phyloP scores from a whole-genome alignment of 768 basidiomycete genomes.

The Psilocybe tampanensis region DNA sequence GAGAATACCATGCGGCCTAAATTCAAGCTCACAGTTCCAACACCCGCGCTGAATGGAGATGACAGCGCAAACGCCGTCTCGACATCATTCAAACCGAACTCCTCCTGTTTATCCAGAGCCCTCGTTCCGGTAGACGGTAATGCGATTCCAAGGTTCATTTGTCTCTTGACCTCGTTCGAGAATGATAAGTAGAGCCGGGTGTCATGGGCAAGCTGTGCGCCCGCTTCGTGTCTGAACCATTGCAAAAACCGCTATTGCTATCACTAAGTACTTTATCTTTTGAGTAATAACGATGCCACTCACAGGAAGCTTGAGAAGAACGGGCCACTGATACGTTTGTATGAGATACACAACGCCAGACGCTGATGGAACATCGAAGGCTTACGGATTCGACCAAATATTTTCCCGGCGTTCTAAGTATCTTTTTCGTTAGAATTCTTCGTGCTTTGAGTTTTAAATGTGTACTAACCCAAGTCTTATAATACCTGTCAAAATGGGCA shows the following conservation, averaged over 20 bases:
- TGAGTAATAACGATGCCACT: too few species aligned
- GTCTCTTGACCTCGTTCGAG: slow-evolving; percentile 24
- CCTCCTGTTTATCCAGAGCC: slow-evolving; percentile 40
- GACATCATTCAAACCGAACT: slow-evolving; percentile 41
- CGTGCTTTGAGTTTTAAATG: not conserved
- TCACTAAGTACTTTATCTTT: too few species aligned
- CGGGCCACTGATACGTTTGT: slow-evolving; percentile 15
- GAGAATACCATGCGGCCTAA: not conserved
- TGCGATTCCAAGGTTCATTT: slow-evolving; percentile 22
- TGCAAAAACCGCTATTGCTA: slow-evolving; percentile 24
- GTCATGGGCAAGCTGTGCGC: slow-evolving; percentile 24
- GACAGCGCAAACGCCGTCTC: slow-evolving; percentile 43
- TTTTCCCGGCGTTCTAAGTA: slow-evolving; percentile 14
- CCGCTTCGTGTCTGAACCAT: slow-evolving; percentile 32
- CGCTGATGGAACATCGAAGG: not conserved
- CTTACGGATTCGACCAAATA: slow-evolving; percentile 22
- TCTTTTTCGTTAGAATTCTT: not conserved
- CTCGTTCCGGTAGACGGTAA: slow-evolving; percentile 37
- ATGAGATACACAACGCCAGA: not conserved
- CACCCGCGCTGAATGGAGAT: slow-evolving; percentile 32
- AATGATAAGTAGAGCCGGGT: slow-evolving; percentile 24
- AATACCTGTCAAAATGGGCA: not conserved
- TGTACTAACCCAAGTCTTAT: not conserved
- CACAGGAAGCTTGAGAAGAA: slow-evolving; percentile 17
- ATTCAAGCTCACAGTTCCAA: slow-evolving; percentile 24